Percentiles rank a stretch among this genome's conserved stretches.
phyloP scores from a whole-genome alignment of 768 basidiomycete species.

The Cyclocybe aegerita region DNA sequence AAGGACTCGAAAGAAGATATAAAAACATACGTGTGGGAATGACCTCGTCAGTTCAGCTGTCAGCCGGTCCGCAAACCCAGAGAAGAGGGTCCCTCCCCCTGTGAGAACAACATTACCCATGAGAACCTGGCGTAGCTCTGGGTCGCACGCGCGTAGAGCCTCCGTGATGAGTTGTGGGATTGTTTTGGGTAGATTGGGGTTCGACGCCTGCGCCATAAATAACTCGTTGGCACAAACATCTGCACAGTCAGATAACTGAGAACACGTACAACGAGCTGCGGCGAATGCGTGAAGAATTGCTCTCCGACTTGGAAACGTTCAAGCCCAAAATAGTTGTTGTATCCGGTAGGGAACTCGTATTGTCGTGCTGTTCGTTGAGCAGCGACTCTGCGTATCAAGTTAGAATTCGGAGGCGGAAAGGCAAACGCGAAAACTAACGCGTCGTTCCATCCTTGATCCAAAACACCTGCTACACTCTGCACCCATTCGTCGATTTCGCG shows the following conservation, averaged over 20 bases:
- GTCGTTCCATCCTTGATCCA: conserved; percentile 87
- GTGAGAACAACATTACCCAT: conserved; percentile 93
- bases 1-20: not conserved
- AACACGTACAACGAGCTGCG: conserved; percentile 47
- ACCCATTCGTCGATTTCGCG: conserved; percentile 94
- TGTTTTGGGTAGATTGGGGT: conserved; percentile 71
- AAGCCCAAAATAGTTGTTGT: conserved; percentile 75
- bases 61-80: conserved; percentile 85
- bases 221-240: too few relatives aligned
- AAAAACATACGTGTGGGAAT: conserved; percentile 71
- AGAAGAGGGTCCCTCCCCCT: conserved; percentile 88
- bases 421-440: conserved; percentile 49
- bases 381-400: conserved; percentile 47
- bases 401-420: not conserved
- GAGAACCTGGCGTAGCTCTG: conserved; percentile 87
- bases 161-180: conserved; percentile 76
- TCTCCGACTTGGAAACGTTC: conserved; percentile 88
- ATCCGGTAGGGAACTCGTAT: conserved; percentile 97
- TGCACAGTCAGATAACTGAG: not conserved
- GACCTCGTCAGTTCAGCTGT: conserved; percentile 70
- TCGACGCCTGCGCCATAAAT: conserved; percentile 38
- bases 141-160: conserved; percentile 82
- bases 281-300: conserved; percentile 80
- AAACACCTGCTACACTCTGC: conserved; percentile 83
- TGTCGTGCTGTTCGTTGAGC: conserved; percentile 55